A percentile compares a stretch with the other conserved stretches of the same genome.
Evolutionary conservation across 2,329 filamentous ascomycete species (phyloP).

Genomic region (Rhynchosporium graminicola): DNA sequence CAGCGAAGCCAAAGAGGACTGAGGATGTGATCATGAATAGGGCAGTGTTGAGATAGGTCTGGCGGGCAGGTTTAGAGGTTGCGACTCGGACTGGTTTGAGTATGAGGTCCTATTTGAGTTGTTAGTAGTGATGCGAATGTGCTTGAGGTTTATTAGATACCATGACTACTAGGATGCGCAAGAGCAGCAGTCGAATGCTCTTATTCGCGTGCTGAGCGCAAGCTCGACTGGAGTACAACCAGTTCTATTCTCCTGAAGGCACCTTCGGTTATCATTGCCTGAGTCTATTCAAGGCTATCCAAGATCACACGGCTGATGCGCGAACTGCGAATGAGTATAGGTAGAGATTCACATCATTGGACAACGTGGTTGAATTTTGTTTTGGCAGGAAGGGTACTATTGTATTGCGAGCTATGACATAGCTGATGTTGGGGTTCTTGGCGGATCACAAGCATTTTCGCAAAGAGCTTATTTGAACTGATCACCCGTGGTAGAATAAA

Average conservation of each 20-base stretch:
- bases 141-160: background rate
- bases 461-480: background rate
- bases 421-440: background rate
- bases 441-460: conserved; percentile 5
- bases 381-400: background rate
- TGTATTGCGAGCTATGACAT: background rate
- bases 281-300: background rate
- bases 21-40: conserved; percentile 48
- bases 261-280: background rate
- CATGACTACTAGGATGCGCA: conserved; percentile 19
- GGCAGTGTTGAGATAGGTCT: conserved; percentile 61
- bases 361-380: background rate
- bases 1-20: conserved; percentile 57
- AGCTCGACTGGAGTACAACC: too few relatives aligned
- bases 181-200: background rate
- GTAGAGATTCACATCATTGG: background rate
- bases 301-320: too few relatives aligned
- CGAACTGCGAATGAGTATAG: background rate
- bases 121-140: background rate
- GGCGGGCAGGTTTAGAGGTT: conserved; percentile 61
- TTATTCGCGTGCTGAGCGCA: background rate
- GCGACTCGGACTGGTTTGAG: conserved; percentile 55
- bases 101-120: conserved; percentile 49
- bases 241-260: too few relatives aligned
- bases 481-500: too few relatives aligned